phyloP scores from a whole-genome alignment of 768 basidiomycete genomes.

The Suillus tomentosus region DNA sequence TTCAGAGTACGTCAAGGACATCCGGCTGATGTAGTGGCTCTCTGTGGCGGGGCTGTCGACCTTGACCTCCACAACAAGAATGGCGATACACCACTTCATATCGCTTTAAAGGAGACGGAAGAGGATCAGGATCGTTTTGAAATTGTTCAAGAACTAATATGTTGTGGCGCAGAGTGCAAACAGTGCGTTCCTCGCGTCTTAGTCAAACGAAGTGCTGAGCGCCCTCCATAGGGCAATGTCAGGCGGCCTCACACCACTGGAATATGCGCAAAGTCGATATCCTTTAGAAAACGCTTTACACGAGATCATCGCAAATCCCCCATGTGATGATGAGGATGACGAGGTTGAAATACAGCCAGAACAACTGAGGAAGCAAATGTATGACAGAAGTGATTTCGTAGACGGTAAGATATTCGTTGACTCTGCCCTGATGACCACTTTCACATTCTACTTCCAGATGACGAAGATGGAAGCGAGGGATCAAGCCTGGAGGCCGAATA shows the following conservation, averaged over 20 bases:
- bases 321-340: neutral
- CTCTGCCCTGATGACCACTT: neutral
- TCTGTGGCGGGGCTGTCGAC: conserved; percentile 21
- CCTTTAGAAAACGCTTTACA: neutral
- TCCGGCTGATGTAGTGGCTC: conserved; percentile 21
- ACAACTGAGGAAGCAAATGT: conserved; percentile 1
- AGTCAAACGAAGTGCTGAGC: neutral
- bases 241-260: conserved; percentile 5
- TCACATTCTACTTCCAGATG: neutral
- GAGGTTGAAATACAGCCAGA: neutral
- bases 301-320: neutral
- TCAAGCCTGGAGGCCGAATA: neutral
- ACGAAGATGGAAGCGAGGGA: neutral
- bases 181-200: neutral
- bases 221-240: neutral
- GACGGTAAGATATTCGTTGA: neutral
- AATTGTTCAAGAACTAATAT: conserved; percentile 17
- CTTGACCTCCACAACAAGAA: conserved; percentile 27
- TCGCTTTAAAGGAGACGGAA: conserved; percentile 25
- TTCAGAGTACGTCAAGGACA: neutral
- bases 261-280: conserved; percentile 1
- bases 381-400: neutral
- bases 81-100: conserved; percentile 32
- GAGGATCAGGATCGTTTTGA: conserved; percentile 17
- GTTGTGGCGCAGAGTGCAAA: neutral